Conservation (phyloP, 371 early-diverging fungal genomes). For the Rhizomucor pusillus region DNA sequence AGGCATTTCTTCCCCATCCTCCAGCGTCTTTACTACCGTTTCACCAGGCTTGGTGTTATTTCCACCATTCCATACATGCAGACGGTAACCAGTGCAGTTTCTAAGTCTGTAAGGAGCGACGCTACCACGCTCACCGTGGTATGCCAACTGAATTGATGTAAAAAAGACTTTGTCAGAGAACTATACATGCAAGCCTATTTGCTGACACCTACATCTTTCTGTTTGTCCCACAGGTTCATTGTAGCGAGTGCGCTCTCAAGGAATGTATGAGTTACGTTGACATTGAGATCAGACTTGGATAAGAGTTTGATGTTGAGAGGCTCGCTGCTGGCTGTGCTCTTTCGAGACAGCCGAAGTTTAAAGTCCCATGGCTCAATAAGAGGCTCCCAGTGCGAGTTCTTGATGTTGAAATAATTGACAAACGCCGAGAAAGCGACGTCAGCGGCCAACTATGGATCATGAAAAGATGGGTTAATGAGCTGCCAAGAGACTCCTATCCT, state of each 20-base stretch:
- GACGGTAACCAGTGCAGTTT: constrained; percentile 88
- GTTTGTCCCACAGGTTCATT: constrained; percentile 48
- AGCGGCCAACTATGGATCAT: constrained; percentile 56
- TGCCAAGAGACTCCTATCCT: not conserved
- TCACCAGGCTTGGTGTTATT: constrained; percentile 50
- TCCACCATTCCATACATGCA: constrained; percentile 86
- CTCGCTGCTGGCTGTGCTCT: constrained; percentile 15
- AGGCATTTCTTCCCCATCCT: constrained; percentile 73
- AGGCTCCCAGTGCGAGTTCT: constrained; percentile 98
- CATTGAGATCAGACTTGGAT: constrained; percentile 78
- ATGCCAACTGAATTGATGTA: constrained; percentile 18
- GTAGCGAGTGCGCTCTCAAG: constrained; percentile 79
- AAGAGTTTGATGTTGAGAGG: constrained; percentile 58
- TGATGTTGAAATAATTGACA: constrained; percentile 91
- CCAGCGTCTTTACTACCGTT: constrained; percentile 63
- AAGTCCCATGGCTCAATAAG: constrained; percentile 91
- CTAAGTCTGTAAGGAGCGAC: constrained; percentile 79
- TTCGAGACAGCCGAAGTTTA: constrained; percentile 43
- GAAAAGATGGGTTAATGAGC: not conserved
- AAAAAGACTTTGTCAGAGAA: not conserved
- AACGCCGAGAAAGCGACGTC: constrained; percentile 69
- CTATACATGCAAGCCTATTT: too few species aligned
- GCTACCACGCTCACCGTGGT: constrained; percentile 41
- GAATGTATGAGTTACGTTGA: constrained; percentile 86
- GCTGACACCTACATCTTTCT: constrained; percentile 19